Base-by-base conservation (phyloP, 768 basidiomycete genomes). In the Lepiota brunneoincarnata region DNA sequence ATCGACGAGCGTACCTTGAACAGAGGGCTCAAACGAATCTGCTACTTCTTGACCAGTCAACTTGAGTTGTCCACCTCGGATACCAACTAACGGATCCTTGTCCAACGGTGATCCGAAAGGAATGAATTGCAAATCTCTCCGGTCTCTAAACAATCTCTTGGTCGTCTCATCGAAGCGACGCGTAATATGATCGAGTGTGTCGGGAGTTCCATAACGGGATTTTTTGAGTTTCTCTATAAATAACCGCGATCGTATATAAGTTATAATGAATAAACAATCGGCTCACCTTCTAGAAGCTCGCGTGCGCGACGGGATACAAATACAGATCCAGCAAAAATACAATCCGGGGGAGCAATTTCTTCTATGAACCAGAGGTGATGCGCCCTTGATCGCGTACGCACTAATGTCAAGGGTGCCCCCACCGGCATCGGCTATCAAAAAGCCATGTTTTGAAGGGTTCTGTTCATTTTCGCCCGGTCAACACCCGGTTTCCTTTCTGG, bases 281-380 rank as follows among this genome's bases (percentile, higher is more conserved):
- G 61, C 69, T 17, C 55, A 86, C 89, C 84, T 71, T 84, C 84
- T 18, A 91, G 69, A 60, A 90, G 89, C 44, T 80, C 81, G 59
- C 87, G 72, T 11, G 89, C 87, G 39, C 89, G 72, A 49, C 88
- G 76, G 64, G 87, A 89, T 24, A 91, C 89, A 63, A 91, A 91
- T 12, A 91, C 86, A 4, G 89, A 90, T 21, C 89, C 89, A 41
- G 88, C 87, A 66, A 91, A 91, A 37, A 90, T 80, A 87, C 89
- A 91, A 67, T 91, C 89, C 10, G 89, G 87, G 21, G 89, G 89
- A 2, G 89, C 89, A 59, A 90, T 83, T 69, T 91, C 89, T 64
- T 91, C 89, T 60, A 91, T 90, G 14, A n/a, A 86, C 80, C 14
- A 91, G 78, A 0, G 89, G 89, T 21, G 76, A 67, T 2, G 84